Conservation (phyloP, 768 basidiomycete species). For the Amanita rimosa region DNA sequence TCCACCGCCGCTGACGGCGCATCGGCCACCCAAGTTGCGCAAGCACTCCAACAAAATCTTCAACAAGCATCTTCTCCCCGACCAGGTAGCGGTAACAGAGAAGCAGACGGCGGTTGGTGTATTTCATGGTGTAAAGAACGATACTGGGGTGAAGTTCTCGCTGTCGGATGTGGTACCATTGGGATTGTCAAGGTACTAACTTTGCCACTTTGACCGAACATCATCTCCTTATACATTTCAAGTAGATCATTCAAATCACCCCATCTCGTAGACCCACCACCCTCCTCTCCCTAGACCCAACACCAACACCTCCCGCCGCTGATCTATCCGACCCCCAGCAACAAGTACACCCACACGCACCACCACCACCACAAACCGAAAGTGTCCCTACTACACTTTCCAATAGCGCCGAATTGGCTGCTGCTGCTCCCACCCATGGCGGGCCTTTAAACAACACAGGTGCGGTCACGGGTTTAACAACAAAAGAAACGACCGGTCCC, state of each 20-base stretch:
- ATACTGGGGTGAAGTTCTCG: conserved; percentile 91
- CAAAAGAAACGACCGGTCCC: conserved; percentile 15
- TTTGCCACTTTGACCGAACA: conserved; percentile 4
- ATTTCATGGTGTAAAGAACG: conserved; percentile 93
- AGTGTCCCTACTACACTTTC: conserved; percentile 5
- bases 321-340: background rate
- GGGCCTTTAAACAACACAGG: background rate
- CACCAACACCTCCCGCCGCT: conserved; percentile 23
- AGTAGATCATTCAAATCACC: conserved; percentile 71
- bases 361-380: conserved; percentile 10
- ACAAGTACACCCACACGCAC: conserved; percentile 8
- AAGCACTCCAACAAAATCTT: conserved; percentile 46
- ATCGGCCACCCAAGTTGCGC: conserved; percentile 49
- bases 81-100: conserved; percentile 46
- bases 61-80: conserved; percentile 18
- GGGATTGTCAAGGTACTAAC: conserved; percentile 74
- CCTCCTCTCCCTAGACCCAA: conserved; percentile 49
- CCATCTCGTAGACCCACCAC: conserved; percentile 55
- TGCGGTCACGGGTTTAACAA: conserved; percentile 14
- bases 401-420: background rate
- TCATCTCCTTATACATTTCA: too few species aligned
- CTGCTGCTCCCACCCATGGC: too few species aligned
- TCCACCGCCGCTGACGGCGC: conserved; percentile 41
- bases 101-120: conserved; percentile 89
- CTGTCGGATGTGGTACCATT: conserved; percentile 59